Evolutionary conservation across 805 yeast genomes (phyloP), one percentile per base, ranked within the genome.

Genomic region (Metschnikowia proteae): DNA sequence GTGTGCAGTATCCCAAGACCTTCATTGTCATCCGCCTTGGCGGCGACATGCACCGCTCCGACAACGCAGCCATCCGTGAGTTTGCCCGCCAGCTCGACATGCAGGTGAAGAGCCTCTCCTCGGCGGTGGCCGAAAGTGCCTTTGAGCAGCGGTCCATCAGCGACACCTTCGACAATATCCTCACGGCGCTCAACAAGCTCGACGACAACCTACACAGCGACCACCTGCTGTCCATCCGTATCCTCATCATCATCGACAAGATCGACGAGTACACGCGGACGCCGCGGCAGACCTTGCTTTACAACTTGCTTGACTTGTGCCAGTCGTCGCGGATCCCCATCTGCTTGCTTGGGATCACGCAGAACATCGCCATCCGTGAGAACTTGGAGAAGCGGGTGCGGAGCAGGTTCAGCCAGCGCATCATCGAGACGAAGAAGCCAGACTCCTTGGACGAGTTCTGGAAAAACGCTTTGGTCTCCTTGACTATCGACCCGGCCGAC

Each of bases 361-460:
- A 91, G 1, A 82, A 84, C 46, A 72, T 88, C 43, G 88, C 87
- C 5, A 77, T 89, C 0, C 74, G 91, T 43, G 97, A 92, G 57
- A 74, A 81, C 57, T 70, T 94, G 40, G 99, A 94, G 61, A 94
- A 92, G 61, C 76, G 99, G 59, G 98, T 94, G 0, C 78, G 89
- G 56, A 84, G 95, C 48, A 71, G 99, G 54, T 94, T 91, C 63
- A 83, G 94, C 13, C 97, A 92, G 61, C 70, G 96, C 43, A 66
- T 86, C 2, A 75, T 90, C 25, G 75, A 76, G 13, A 71, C 89
- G 33, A 78, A 79, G 26, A 82, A 81, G 43, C 73, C 83, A 0
- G 54, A 57, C 1, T 63, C 70, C 2, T 57, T 81, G 2, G 80
- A 75, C 0, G 76, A 71, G 10, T 87, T 84, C 56, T 68, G 79